Evolutionary conservation across 2,329 filamentous ascomycete genomes (phyloP).

Genomic region (Colletotrichum simmondsii): DNA sequence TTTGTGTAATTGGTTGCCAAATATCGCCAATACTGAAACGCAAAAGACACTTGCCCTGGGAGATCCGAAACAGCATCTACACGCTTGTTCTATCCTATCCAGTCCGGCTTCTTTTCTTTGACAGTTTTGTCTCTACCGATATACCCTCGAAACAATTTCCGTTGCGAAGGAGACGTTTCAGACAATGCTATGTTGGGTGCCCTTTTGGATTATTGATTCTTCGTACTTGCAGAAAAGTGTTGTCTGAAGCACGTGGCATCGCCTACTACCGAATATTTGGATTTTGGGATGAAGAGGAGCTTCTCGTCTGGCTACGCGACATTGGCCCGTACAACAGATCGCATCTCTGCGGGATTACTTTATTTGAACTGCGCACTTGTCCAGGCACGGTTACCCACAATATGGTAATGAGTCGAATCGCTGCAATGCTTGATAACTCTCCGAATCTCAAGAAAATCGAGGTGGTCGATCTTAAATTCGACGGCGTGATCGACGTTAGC

Average conservation of each 20-base stretch:
- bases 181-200: no score
- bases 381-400: no score
- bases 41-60: neutral
- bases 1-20: neutral
- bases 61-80: neutral
- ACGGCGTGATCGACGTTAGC: neutral
- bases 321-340: neutral
- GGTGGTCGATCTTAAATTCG: neutral
- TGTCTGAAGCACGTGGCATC: neutral
- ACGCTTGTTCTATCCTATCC: neutral
- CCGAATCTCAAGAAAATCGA: neutral
- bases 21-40: neutral
- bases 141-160: no score
- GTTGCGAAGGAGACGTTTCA: no score
- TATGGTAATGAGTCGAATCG: no score
- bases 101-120: accelerated
- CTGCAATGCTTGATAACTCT: neutral
- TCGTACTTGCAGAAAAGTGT: neutral
- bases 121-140: no score
- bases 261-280: neutral
- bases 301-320: neutral
- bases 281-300: neutral
- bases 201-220: neutral
- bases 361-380: no score
- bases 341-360: neutral